Conservation (phyloP, 345 rosid species). For the Lepidium africanum region DNA sequence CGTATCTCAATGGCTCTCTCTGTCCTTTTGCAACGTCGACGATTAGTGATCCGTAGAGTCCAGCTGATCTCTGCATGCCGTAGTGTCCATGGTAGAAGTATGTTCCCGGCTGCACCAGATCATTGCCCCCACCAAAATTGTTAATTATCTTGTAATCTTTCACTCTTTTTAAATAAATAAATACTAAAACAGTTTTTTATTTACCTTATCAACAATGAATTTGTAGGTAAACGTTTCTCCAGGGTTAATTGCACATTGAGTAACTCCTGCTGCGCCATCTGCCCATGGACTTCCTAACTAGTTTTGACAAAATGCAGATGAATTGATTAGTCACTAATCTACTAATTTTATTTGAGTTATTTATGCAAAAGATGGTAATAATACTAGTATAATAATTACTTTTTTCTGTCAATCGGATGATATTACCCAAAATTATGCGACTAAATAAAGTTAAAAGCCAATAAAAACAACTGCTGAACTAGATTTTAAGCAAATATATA, state of each 20-base stretch:
- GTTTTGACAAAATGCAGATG: not conserved
- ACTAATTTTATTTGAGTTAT: not conserved
- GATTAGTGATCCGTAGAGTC: constrained; percentile 60
- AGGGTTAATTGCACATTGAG: constrained; percentile 67
- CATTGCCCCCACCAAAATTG: not conserved
- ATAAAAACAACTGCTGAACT: no score
- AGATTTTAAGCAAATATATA: no score
- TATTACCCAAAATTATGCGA: no score
- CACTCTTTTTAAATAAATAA: no score
- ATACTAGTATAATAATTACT: no score
- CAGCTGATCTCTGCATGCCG: constrained; percentile 89
- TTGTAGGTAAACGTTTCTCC: constrained; percentile 70
- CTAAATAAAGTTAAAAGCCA: no score
- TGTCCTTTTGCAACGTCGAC: constrained; percentile 45
- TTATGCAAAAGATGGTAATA: not conserved
- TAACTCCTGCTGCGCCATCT: constrained; percentile 78
- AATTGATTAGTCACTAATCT: not conserved
- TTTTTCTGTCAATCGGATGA: no score
- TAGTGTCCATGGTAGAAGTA: constrained; percentile 80
- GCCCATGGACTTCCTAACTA: constrained; percentile 87
- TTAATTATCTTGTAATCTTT: no score
- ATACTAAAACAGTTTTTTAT: no score
- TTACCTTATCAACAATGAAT: constrained; percentile 65
- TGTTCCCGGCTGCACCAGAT: constrained; percentile 58
- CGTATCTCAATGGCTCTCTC: constrained; percentile 59